These are phyloP conservation scores for Leccinum aurantiacum DNA, from an alignment of 768 basidiomycete genomes.

Conservation along the genomic window DNA sequence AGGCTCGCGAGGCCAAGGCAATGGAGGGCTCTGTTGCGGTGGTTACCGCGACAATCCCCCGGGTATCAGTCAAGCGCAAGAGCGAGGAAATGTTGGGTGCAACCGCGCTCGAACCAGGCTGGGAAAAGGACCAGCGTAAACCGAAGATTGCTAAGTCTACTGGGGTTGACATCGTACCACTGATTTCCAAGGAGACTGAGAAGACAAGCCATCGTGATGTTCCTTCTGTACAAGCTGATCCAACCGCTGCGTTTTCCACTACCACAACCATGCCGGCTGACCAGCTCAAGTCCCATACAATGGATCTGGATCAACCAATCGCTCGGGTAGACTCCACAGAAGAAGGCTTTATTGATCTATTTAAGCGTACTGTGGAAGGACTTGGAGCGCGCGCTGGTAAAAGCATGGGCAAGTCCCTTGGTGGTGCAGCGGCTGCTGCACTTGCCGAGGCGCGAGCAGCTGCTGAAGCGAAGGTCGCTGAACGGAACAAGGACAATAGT, in stretches of 20 bases:
- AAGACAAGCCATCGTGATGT: slow-evolving; percentile 2
- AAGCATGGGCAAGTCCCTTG: slow-evolving; percentile 61
- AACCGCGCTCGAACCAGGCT: slow-evolving; percentile 13
- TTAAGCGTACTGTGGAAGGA: slow-evolving; percentile 73
- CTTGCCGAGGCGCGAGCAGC: slow-evolving; percentile 65
- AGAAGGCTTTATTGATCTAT: slow-evolving; percentile 57
- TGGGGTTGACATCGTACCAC: slow-evolving; percentile 36
- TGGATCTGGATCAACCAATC: slow-evolving; percentile 21
- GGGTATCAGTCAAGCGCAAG: slow-evolving; percentile 56
- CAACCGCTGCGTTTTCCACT: neutral
- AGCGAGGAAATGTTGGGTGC: slow-evolving; percentile 49
- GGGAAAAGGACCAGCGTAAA: slow-evolving; percentile 44
- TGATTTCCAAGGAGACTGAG: slow-evolving; percentile 12
- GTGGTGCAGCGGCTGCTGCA: slow-evolving; percentile 49
- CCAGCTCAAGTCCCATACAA: slow-evolving; percentile 25
- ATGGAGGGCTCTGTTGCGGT: slow-evolving; percentile 41
- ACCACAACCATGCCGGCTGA: neutral
- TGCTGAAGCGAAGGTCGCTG: slow-evolving; percentile 68
- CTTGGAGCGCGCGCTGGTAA: slow-evolving; percentile 59
- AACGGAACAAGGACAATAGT: slow-evolving; percentile 55
- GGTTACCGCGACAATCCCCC: slow-evolving; percentile 11
- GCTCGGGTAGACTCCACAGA: slow-evolving; percentile 15
- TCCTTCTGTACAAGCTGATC: slow-evolving; percentile 7
- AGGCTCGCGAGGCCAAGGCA: slow-evolving; percentile 72
- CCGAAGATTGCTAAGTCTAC: slow-evolving; percentile 50